These are phyloP conservation scores for Xylariaceae sp. DNA, from an alignment of 2,329 filamentous ascomycete species.

Conservation along the genomic window DNA sequence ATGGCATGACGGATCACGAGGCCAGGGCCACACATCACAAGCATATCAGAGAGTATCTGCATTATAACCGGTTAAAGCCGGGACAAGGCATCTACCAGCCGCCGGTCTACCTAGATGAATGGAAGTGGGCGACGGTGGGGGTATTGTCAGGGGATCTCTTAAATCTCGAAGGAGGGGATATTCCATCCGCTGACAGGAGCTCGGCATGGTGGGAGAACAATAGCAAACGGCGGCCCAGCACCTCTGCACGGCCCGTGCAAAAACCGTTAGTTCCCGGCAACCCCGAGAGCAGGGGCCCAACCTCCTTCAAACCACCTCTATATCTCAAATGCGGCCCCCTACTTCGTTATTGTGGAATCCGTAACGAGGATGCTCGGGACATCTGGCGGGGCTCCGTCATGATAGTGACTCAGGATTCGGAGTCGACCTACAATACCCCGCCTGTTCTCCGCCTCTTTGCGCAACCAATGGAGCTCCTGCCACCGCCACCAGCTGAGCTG, in stretches of 20 bases:
- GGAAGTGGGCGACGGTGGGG: constrained; percentile 63
- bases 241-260: constrained; percentile 44
- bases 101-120: constrained; percentile 62
- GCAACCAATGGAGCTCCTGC: constrained; percentile 76
- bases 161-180: constrained; percentile 45
- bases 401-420: constrained; percentile 85
- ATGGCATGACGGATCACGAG: constrained; percentile 17
- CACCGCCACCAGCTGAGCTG: constrained; percentile 68
- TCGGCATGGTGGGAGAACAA: constrained; percentile 74
- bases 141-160: constrained; percentile 54
- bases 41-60: constrained; percentile 25
- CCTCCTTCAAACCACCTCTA: constrained; percentile 74
- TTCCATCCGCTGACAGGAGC: constrained; percentile 39
- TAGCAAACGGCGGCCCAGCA: constrained; percentile 42
- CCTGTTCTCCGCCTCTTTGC: constrained; percentile 80
- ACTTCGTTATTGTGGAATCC: constrained; percentile 81
- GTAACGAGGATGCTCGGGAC: constrained; percentile 63
- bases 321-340: constrained; percentile 88
- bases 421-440: constrained; percentile 73
- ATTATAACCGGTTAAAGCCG: constrained; percentile 34
- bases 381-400: constrained; percentile 91
- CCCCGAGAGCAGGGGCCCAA: constrained; percentile 57
- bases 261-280: constrained; percentile 64
- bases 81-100: constrained; percentile 54
- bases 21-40: constrained; percentile 21